These are phyloP conservation scores for Diutina ranongensis DNA, from an alignment of 1,139 yeast species.

Conservation along the genomic window DNA sequence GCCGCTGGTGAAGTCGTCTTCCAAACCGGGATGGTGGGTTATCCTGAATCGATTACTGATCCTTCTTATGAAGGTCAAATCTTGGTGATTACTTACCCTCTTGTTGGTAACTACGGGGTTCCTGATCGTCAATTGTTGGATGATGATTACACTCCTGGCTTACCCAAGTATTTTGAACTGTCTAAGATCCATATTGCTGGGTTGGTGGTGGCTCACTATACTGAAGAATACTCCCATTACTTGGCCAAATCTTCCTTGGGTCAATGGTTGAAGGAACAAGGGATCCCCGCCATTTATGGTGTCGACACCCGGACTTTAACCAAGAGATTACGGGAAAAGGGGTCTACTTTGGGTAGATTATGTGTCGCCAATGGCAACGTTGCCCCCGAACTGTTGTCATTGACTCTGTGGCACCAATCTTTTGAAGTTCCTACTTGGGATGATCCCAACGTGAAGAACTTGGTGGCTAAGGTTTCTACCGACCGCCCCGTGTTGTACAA, in stretches of 20 bases:
- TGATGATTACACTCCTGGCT: slow-evolving; percentile 9
- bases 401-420: slow-evolving; percentile 41
- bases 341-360: slow-evolving; percentile 86
- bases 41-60: slow-evolving; percentile 96
- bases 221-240: slow-evolving; percentile 90
- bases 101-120: slow-evolving; percentile 98
- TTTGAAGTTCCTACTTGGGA: slow-evolving; percentile 80
- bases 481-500: slow-evolving; percentile 65
- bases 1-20: slow-evolving; percentile 97
- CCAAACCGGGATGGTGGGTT: slow-evolving; percentile 99
- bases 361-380: slow-evolving; percentile 35
- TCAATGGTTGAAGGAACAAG: slow-evolving; percentile 84
- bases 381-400: slow-evolving; percentile 17
- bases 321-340: slow-evolving; percentile 81
- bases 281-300: slow-evolving; percentile 94
- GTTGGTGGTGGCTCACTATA: slow-evolving; percentile 91
- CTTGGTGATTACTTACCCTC: slow-evolving; percentile 89
- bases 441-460: slow-evolving; percentile 84
- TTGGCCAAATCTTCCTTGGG: slow-evolving; percentile 90
- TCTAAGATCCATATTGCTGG: slow-evolving; percentile 91
- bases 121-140: slow-evolving; percentile 60
- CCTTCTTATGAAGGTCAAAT: slow-evolving; percentile 98
- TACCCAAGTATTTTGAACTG: slow-evolving; percentile 88
- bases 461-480: slow-evolving; percentile 84
- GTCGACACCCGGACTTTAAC: slow-evolving; percentile 95